These are phyloP conservation scores for Sporodiniella umbellata DNA, from an alignment of 371 early-diverging fungal genomes.

Conservation along the genomic window DNA sequence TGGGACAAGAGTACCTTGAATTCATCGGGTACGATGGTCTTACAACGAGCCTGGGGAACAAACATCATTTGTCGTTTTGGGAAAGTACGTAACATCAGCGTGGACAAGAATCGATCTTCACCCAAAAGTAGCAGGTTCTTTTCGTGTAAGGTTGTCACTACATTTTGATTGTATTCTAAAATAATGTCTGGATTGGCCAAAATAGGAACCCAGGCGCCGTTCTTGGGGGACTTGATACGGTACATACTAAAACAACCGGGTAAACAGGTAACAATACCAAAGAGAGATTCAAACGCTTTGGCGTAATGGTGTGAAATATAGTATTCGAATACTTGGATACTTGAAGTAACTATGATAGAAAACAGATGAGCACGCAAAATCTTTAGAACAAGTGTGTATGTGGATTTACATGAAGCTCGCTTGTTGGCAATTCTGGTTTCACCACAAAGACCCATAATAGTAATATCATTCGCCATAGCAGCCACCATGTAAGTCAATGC, in stretches of 20 bases:
- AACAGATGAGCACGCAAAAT: too few relatives aligned
- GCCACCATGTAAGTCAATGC: constrained; percentile 78
- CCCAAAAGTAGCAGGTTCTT: constrained; percentile 94
- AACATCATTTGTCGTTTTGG: constrained; percentile 92
- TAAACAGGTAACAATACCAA: constrained; percentile 97
- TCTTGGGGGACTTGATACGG: constrained; percentile 74
- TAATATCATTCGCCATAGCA: constrained; percentile 80
- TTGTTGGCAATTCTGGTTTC: constrained; percentile 88
- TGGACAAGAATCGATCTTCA: constrained; percentile 95
- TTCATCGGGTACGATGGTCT: constrained; percentile 80
- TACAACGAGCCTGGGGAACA: constrained; percentile 86
- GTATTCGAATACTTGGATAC: constrained; percentile 88
- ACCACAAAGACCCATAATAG: constrained; percentile 84
- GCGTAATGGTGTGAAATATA: constrained; percentile 93
- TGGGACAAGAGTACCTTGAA: constrained; percentile 80
- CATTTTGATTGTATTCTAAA: constrained; percentile 84
- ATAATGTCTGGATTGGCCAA: constrained; percentile 90
- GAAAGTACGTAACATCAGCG: constrained; percentile 91
- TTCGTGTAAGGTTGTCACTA: constrained; percentile 92
- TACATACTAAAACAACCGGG: constrained; percentile 97
- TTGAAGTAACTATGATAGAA: constrained; percentile 25
- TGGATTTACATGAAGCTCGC: constrained; percentile 57
- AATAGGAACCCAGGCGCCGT: constrained; percentile 82
- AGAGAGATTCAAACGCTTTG: constrained; percentile 94
- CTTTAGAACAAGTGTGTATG: too few relatives aligned